phyloP scores from a whole-genome alignment of 495 filamentous ascomycete species.

The Penicillium egyptiacum region DNA sequence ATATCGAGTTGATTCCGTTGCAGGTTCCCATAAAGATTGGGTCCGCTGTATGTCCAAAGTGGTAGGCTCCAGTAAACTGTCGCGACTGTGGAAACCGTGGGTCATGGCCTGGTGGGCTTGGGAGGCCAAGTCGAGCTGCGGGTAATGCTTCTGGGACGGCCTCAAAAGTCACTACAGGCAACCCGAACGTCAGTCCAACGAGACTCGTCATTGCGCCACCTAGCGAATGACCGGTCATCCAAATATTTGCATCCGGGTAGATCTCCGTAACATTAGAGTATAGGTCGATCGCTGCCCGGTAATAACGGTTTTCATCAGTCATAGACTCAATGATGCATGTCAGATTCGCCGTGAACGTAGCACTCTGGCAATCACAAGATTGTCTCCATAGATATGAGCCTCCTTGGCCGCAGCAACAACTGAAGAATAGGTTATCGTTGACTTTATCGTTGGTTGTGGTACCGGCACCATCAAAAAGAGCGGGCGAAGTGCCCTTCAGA shows the following conservation, averaged over 20 bases:
- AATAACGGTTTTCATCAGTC: constrained; percentile 82
- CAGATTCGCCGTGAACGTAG: constrained; percentile 83
- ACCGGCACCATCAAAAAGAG: constrained; percentile 91
- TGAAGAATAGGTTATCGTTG: constrained; percentile 97
- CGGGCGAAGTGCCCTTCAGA: constrained; percentile 85
- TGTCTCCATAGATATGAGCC: constrained; percentile 83
- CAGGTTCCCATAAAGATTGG: constrained; percentile 93
- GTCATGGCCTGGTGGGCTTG: constrained; percentile 75
- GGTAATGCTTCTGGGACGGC: constrained; percentile 87
- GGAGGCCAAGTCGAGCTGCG: constrained; percentile 80
- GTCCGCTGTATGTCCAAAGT: constrained; percentile 95
- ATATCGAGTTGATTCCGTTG: constrained; percentile 81
- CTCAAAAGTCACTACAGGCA: constrained; percentile 86
- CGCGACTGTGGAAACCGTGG: constrained; percentile 67
- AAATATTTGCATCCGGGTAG: constrained; percentile 83
- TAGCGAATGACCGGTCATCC: constrained; percentile 86
- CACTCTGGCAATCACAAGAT: constrained; percentile 85
- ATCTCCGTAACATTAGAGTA: constrained; percentile 89
- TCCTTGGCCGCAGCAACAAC: constrained; percentile 94
- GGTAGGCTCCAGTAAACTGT: constrained; percentile 74
- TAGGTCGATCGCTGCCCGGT: constrained; percentile 78
- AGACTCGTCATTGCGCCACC: constrained; percentile 84
- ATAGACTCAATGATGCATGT: constrained; percentile 79
- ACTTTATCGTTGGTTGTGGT: constrained; percentile 96
- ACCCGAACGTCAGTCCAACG: constrained; percentile 84